phyloP scores from a whole-genome alignment of 768 basidiomycete genomes.

The Suillus tomentosus region DNA sequence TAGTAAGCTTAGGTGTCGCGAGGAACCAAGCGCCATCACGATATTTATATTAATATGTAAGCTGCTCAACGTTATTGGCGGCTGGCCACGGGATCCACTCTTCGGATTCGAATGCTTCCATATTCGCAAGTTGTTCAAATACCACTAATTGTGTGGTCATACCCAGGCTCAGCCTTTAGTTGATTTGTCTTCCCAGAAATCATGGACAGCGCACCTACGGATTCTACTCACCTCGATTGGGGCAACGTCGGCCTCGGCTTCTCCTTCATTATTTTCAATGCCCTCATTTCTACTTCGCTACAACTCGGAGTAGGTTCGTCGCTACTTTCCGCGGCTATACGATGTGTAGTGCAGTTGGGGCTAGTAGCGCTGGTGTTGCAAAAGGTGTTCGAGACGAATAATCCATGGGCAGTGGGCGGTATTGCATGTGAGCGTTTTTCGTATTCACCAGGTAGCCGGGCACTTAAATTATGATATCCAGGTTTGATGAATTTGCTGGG shows the following conservation, averaged over 20 bases:
- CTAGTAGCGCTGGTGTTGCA: slow-evolving; percentile 71
- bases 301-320: slow-evolving; percentile 70
- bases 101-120: background rate
- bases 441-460: background rate
- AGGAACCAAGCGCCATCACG: too few relatives aligned
- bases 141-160: slow-evolving; percentile 1
- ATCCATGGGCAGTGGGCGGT: slow-evolving; percentile 71
- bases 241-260: slow-evolving; percentile 76
- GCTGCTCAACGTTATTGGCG: background rate
- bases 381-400: slow-evolving; percentile 73
- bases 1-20: too few relatives aligned
- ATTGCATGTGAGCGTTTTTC: slow-evolving; percentile 61
- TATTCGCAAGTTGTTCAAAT: background rate
- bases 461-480: slow-evolving; percentile 24
- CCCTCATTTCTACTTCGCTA: slow-evolving; percentile 61
- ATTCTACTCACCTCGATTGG: slow-evolving; percentile 52
- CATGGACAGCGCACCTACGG: slow-evolving; percentile 35
- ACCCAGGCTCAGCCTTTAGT: background rate
- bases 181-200: background rate
- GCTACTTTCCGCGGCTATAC: slow-evolving; percentile 65
- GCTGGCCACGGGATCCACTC: too few relatives aligned
- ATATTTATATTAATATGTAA: background rate
- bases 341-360: slow-evolving; percentile 80
- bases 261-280: slow-evolving; percentile 74
- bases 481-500: slow-evolving; percentile 76